Base-by-base conservation (phyloP, 2,329 filamentous ascomycete genomes). In the Didymella arachidicola region DNA sequence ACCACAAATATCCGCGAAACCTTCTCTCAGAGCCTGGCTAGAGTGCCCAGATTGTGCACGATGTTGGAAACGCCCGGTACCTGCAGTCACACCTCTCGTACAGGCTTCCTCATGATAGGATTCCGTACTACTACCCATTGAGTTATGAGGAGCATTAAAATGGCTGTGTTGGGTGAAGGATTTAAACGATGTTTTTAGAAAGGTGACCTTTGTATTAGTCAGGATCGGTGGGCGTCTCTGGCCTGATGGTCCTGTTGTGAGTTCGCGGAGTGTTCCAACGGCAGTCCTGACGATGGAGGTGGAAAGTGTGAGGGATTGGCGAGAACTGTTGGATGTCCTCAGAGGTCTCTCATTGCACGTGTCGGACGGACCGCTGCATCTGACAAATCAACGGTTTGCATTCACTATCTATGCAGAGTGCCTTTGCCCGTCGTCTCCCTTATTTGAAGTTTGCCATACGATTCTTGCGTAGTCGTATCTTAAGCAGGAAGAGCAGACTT, bases 401-500 rank as follows among this genome's bases (percentile, higher is more conserved):
- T 43, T 43, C 2, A n/a, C 14, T 43, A 26, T 27, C 8, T 6
- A 2, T 8, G 5, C 16, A 22, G 1, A 5, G 8, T 1, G 11
- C 2, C 3, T 12, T 26, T 12, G 18, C 22, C 10, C 2, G 22
- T 42, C 41, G 7, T n/a, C 1, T 8, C 1, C 8, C 18, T 16
- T 43, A 29, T 14, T 30, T 44, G 1, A 7, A 10, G 14, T 46
- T 59, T 12, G 38, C 39, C 50, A 54, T 46, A 4, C 14, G 39
- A 27, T 46, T 53, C 22, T 50, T 50, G 43, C 49, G 58, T 39
- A 59, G 26, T 4, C 45, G 63, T 42, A 67, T 64, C 51, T 72
- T 73, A 3, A 65, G 41, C 16, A 72, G 36, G 48, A 70, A 73
- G 4, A 68, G 25, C 26, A 69, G 18, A 53, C 66, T 69, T 2